Conservation (phyloP, 176 grass and related monocot genomes). For the Triticum turgidum region DNA sequence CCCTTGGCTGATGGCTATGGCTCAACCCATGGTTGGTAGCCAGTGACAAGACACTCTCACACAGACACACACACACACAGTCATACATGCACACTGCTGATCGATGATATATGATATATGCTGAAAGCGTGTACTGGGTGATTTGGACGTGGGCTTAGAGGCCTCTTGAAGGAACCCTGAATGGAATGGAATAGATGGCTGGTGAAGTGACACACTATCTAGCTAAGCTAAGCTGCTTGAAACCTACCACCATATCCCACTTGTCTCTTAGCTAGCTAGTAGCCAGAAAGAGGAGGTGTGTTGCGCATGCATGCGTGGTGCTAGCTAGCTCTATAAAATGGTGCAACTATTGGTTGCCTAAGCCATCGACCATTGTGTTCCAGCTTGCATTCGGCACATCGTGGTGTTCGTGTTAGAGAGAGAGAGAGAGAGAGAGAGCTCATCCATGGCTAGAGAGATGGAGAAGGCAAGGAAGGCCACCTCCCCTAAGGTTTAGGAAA, state of each 20-base stretch:
- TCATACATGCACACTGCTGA: constrained; percentile 3
- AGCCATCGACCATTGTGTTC: constrained; percentile 17
- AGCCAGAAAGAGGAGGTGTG: background rate
- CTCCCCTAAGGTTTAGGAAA: constrained; percentile 61
- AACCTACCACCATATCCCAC: constrained; percentile 27
- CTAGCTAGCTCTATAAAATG: constrained; percentile 39
- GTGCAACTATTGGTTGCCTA: constrained; percentile 50
- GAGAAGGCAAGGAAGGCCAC: constrained; percentile 51
- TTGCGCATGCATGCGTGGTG: constrained; percentile 5
- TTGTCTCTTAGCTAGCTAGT: background rate
- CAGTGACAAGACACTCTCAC: background rate
- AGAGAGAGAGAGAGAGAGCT: background rate
- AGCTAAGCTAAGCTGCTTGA: constrained; percentile 10
- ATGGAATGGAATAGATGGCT: constrained; percentile 21
- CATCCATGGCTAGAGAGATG: constrained; percentile 41
- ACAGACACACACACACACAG: background rate
- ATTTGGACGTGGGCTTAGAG: background rate
- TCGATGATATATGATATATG: constrained; percentile 10
- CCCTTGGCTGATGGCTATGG: constrained; percentile 39
- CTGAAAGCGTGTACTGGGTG: constrained; percentile 6
- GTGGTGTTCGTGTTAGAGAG: background rate
- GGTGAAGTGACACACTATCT: constrained; percentile 50
- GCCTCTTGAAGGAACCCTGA: constrained; percentile 28
- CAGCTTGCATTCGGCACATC: background rate
- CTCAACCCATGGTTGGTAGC: constrained; percentile 59